Percentiles rank a stretch among this genome's conserved stretches.
phyloP scores from a whole-genome alignment of 1,284 basidiomycete species.

The Cutaneotrichosporon sp. region DNA sequence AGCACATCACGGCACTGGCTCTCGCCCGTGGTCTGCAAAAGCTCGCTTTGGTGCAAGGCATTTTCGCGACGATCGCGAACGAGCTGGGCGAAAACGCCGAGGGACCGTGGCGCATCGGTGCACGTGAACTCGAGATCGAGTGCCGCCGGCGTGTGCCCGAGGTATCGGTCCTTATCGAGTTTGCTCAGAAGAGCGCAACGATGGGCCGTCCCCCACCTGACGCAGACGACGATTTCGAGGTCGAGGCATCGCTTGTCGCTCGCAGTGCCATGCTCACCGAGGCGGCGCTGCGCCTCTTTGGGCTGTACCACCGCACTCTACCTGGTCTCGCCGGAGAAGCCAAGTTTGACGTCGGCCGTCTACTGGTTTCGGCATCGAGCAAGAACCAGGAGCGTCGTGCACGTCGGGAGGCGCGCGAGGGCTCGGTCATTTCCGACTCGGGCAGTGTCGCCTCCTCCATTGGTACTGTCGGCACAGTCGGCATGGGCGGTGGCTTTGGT shows the following conservation, averaged over 20 bases:
- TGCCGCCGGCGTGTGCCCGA: conserved; percentile 73
- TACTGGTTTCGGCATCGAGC: conserved; percentile 57
- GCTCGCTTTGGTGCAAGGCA: conserved; percentile 55
- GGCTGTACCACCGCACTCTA: conserved; percentile 73
- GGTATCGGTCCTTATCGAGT: conserved; percentile 72
- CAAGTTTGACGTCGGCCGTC: conserved; percentile 77
- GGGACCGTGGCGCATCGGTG: conserved; percentile 64
- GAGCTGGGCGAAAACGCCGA: conserved; percentile 54
- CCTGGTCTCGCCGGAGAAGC: conserved; percentile 69
- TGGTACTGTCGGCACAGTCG: conserved; percentile 43
- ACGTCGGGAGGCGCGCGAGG: conserved; percentile 38
- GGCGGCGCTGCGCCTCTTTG: conserved; percentile 68
- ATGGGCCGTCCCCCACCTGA: conserved; percentile 29
- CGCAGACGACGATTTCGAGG: conserved; percentile 42
- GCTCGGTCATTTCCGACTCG: conserved; percentile 42
- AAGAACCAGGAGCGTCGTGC: conserved; percentile 42
- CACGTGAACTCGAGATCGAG: conserved; percentile 65
- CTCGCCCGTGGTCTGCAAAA: conserved; percentile 69
- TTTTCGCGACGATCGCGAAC: conserved; percentile 54
- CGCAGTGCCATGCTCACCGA: conserved; percentile 63
- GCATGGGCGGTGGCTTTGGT: conserved; percentile 49
- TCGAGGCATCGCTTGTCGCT: conserved; percentile 34
- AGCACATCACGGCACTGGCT: conserved; percentile 71
- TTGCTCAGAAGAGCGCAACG: conserved; percentile 56
- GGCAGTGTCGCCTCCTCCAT: conserved; percentile 40